Percentiles rank a stretch among this genome's conserved stretches.
phyloP scores from a whole-genome alignment of 805 yeast genomes.

The Saturnispora kantuleensis region DNA sequence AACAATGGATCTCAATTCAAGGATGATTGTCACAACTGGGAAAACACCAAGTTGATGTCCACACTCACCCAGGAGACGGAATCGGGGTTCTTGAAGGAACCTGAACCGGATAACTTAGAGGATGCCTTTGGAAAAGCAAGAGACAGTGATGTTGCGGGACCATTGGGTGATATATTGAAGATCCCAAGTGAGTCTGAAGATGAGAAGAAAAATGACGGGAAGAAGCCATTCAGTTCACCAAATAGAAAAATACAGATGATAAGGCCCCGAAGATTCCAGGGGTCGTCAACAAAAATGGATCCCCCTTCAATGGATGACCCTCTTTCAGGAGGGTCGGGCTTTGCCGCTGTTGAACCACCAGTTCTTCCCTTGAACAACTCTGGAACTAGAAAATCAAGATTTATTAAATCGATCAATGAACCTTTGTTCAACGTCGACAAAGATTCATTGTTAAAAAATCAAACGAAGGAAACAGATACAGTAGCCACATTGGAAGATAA shows the following conservation, averaged over 20 bases:
- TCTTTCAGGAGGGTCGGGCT: no score
- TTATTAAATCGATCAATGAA: constrained; percentile 30
- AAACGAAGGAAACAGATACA: background rate
- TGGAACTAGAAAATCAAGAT: constrained; percentile 18
- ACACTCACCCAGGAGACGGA: background rate
- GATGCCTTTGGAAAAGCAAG: background rate
- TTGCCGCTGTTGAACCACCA: constrained; percentile 1
- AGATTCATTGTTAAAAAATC: background rate
- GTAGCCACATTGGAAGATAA: background rate
- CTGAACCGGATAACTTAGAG: constrained; percentile 2
- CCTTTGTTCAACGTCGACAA: constrained; percentile 41
- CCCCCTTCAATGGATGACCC: background rate
- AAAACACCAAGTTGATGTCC: no score
- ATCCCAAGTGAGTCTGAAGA: background rate
- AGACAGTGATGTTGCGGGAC: background rate
- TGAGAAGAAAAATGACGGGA: constrained; percentile 3
- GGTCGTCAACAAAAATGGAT: no score
- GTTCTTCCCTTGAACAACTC: constrained; percentile 22
- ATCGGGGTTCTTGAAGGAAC: background rate
- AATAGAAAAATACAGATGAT: constrained; percentile 33
- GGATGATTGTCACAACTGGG: no score
- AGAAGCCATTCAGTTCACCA: constrained; percentile 25
- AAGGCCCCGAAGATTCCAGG: constrained; percentile 33
- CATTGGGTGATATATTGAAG: background rate
- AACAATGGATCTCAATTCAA: no score